A percentile compares a stretch with the other conserved stretches of the same genome.
Conservation (phyloP, 495 filamentous ascomycete genomes). For the Podospora anserina region DNA sequence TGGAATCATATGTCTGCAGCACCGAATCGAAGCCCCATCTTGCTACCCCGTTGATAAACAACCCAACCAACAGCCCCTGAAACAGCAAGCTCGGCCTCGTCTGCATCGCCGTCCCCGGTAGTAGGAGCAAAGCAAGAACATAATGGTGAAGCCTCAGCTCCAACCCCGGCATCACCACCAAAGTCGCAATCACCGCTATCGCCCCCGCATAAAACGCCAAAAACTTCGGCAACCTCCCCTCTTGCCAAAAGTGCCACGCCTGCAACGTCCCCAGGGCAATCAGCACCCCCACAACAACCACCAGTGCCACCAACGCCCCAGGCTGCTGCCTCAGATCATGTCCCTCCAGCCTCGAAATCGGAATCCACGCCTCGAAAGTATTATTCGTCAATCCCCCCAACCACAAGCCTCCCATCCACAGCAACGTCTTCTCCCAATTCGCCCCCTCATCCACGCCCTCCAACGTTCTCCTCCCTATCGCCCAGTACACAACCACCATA, state of each 20-base stretch:
- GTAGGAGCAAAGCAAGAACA: conserved; percentile 74
- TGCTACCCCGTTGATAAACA: conserved; percentile 91
- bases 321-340: conserved; percentile 75
- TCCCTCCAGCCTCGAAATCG: conserved; percentile 71
- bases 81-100: conserved; percentile 75
- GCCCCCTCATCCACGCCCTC: background rate
- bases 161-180: conserved; percentile 73
- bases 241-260: conserved; percentile 69
- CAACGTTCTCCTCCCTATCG: conserved; percentile 56
- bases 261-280: conserved; percentile 61
- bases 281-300: conserved; percentile 62
- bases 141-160: conserved; percentile 93
- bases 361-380: conserved; percentile 73
- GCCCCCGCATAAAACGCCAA: conserved; percentile 67
- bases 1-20: conserved; percentile 72
- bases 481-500: conserved; percentile 64
- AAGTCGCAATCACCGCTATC: conserved; percentile 55
- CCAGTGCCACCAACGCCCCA: conserved; percentile 68
- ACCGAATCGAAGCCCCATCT: conserved; percentile 90
- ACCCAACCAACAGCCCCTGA: conserved; percentile 78
- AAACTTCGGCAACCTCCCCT: conserved; percentile 65
- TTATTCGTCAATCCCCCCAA: conserved; percentile 79
- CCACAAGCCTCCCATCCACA: conserved; percentile 74
- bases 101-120: conserved; percentile 82
- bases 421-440: conserved; percentile 34